phyloP scores from a whole-genome alignment of 768 basidiomycete species.

The Gyrodon lividus region DNA sequence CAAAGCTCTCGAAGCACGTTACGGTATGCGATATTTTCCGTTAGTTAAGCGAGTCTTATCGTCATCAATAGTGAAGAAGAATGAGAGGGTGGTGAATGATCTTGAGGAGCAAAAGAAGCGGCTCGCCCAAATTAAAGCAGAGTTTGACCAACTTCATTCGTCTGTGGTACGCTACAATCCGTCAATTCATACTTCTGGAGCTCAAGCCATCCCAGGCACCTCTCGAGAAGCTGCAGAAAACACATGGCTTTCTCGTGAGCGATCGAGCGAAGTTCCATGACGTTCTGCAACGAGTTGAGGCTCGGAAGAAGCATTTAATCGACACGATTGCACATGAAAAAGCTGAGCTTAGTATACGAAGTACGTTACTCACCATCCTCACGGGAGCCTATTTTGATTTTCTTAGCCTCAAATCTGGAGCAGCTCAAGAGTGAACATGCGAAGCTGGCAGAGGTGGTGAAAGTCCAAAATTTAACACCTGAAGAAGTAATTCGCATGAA shows the following conservation, averaged over 20 bases:
- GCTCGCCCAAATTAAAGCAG: constrained; percentile 47
- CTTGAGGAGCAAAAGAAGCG: constrained; percentile 55
- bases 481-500: constrained; percentile 93
- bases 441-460: constrained; percentile 64
- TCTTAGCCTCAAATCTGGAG: constrained; percentile 58
- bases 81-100: constrained; percentile 63
- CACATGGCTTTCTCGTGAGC: constrained; percentile 59
- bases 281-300: constrained; percentile 68
- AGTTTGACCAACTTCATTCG: constrained; percentile 57
- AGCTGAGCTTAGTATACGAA: constrained; percentile 55
- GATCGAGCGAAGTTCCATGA: constrained; percentile 81
- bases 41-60: not conserved
- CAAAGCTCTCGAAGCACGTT: constrained; percentile 68
- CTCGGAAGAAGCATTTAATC: constrained; percentile 63
- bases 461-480: constrained; percentile 83
- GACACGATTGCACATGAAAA: constrained; percentile 68
- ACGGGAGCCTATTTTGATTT: not conserved
- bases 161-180: constrained; percentile 48
- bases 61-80: constrained; percentile 56
- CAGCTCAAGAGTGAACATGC: constrained; percentile 63
- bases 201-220: constrained; percentile 47
- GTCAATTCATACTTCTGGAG: not conserved
- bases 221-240: constrained; percentile 58
- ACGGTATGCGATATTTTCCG: constrained; percentile 47
- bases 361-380: constrained; percentile 35